A percentile compares a stretch with the other conserved stretches of the same genome.
Conservation (phyloP, 176 grass and related monocot species). For the Musa beccarii region DNA sequence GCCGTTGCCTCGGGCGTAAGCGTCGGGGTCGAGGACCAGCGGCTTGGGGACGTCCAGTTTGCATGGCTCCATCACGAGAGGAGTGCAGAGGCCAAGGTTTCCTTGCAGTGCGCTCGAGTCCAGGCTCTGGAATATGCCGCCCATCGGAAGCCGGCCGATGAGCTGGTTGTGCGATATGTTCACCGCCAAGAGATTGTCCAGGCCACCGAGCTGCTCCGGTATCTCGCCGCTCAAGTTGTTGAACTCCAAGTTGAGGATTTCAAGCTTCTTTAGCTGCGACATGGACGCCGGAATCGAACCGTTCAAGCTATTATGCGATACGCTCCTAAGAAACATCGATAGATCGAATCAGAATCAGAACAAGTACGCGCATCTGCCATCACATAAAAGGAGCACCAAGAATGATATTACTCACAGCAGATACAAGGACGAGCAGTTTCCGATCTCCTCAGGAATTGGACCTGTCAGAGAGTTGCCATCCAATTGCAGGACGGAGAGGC, state of each 20-base stretch:
- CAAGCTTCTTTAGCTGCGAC: conserved; percentile 60
- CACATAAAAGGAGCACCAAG: neutral
- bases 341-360: neutral
- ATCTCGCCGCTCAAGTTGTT: conserved; percentile 88
- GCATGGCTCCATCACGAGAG: conserved; percentile 59
- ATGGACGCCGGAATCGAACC: conserved; percentile 56
- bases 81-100: conserved; percentile 92
- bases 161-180: conserved; percentile 95
- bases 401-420: conserved; percentile 48
- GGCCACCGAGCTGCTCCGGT: conserved; percentile 55
- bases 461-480: conserved; percentile 74
- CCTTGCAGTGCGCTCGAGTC: conserved; percentile 73
- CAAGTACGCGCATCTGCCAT: neutral
- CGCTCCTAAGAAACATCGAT: conserved; percentile 42
- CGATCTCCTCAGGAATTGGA: conserved; percentile 69
- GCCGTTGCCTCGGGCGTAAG: conserved; percentile 35
- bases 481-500: conserved; percentile 73
- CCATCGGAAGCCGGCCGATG: conserved; percentile 63
- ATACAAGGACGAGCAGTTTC: conserved; percentile 63
- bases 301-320: conserved; percentile 67
- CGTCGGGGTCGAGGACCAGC: conserved; percentile 76
- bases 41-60: conserved; percentile 87
- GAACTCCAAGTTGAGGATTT: conserved; percentile 76
- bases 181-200: conserved; percentile 67
- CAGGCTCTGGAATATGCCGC: conserved; percentile 73